Conservation (phyloP, 2,329 filamentous ascomycete species). For the Stagonosporopsis cucurbitacearum region DNA sequence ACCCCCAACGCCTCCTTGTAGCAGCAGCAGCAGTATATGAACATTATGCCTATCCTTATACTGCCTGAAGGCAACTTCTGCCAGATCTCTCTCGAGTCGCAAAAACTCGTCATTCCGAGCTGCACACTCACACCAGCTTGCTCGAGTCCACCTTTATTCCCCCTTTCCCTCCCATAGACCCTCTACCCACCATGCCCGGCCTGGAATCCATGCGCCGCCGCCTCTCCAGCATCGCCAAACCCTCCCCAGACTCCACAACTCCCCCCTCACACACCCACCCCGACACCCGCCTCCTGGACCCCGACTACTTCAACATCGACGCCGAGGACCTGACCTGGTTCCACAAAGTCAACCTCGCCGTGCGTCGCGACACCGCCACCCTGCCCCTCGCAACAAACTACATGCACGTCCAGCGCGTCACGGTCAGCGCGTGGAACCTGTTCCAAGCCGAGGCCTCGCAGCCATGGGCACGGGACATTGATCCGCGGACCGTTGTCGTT, state of each 20-base stretch:
- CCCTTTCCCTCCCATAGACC: neutral
- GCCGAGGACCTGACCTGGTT: constrained; percentile 22
- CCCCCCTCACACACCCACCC: constrained; percentile 3
- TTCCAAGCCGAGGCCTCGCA: constrained; percentile 57
- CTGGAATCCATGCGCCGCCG: constrained; percentile 20
- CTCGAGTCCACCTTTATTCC: neutral
- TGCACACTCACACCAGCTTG: neutral
- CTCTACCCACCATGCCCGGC: constrained; percentile 11
- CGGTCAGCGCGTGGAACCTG: constrained; percentile 70
- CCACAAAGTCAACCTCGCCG: constrained; percentile 37
- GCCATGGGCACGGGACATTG: constrained; percentile 41
- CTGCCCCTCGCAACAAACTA: constrained; percentile 86
- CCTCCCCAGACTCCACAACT: neutral
- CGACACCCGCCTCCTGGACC: constrained; percentile 17
- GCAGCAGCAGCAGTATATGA: neutral
- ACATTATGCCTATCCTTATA: neutral
- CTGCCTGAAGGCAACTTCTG: neutral
- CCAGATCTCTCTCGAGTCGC: neutral
- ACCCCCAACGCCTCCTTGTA: constrained; percentile 1
- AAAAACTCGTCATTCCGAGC: neutral
- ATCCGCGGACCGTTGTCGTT: constrained; percentile 68
- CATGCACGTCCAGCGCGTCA: constrained; percentile 78
- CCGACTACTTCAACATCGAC: constrained; percentile 22
- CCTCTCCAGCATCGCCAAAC: constrained; percentile 15
- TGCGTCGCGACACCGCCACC: constrained; percentile 65